Percentiles rank a stretch among this genome's conserved stretches.
Evolutionary conservation across 1,284 basidiomycete genomes (phyloP).

Genomic region (Porodaedalea pini): DNA sequence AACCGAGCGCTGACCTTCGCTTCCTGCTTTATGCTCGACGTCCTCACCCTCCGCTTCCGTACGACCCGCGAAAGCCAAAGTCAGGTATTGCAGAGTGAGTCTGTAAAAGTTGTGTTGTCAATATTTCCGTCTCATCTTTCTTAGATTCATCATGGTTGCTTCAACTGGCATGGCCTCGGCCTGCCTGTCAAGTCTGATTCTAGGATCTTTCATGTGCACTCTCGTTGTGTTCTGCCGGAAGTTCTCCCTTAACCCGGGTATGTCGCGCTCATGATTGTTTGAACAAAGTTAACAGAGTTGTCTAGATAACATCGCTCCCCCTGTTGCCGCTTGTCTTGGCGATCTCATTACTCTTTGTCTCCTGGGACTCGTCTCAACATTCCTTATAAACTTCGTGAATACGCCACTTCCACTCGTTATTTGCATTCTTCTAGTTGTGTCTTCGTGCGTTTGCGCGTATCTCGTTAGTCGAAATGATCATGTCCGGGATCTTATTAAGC

Average conservation of each 20-base stretch:
- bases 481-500: slow-evolving; percentile 68
- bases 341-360: slow-evolving; percentile 89
- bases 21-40: slow-evolving; percentile 5
- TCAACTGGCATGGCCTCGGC: slow-evolving; percentile 89
- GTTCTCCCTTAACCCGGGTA: slow-evolving; percentile 81
- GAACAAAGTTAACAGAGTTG: not conserved
- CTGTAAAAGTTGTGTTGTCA: slow-evolving; percentile 2
- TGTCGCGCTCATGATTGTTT: slow-evolving; percentile 23
- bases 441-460: slow-evolving; percentile 51
- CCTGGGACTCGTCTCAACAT: slow-evolving; percentile 59
- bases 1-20: slow-evolving; percentile 9
- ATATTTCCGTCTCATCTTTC: not conserved
- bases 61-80: slow-evolving; percentile 29
- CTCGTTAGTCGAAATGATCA: slow-evolving; percentile 63
- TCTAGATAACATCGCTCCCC: slow-evolving; percentile 91
- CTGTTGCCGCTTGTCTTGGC: slow-evolving; percentile 88
- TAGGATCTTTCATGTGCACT: slow-evolving; percentile 92
- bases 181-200: slow-evolving; percentile 71
- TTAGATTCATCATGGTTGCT: slow-evolving; percentile 79
- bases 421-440: slow-evolving; percentile 52
- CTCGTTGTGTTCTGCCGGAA: slow-evolving; percentile 79
- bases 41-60: slow-evolving; percentile 15
- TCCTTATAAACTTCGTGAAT: slow-evolving; percentile 63
- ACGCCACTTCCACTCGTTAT: slow-evolving; percentile 65
- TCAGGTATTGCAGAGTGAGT: slow-evolving; percentile 55